Percentiles rank a stretch among this genome's conserved stretches.
phyloP scores from a whole-genome alignment of 2,329 filamentous ascomycete species.

The Cercospora sp. region DNA sequence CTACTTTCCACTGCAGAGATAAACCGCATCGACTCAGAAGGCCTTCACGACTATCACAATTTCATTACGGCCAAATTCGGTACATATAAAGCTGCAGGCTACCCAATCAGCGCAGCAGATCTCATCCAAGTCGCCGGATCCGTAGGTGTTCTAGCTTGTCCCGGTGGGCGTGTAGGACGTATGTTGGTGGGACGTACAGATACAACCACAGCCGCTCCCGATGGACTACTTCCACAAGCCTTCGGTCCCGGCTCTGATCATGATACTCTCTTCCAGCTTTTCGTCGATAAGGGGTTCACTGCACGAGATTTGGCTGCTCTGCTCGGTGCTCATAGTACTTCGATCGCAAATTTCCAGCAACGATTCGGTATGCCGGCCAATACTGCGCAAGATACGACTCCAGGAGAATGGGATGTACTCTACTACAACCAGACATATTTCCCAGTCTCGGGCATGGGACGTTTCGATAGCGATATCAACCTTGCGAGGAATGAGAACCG shows the following conservation, averaged over 20 bases:
- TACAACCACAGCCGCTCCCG: slow-evolving; percentile 43
- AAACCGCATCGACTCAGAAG: slow-evolving; percentile 45
- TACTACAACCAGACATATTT: slow-evolving; percentile 49
- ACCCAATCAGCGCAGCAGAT: slow-evolving; percentile 53
- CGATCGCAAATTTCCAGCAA: slow-evolving; percentile 47
- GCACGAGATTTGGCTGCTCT: slow-evolving; percentile 56
- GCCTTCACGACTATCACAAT: slow-evolving; percentile 47
- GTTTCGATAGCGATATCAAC: slow-evolving; percentile 39
- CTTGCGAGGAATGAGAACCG: slow-evolving; percentile 30
- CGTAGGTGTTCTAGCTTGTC: slow-evolving; percentile 53
- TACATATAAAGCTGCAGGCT: slow-evolving; percentile 19
- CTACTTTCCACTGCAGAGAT: slow-evolving; percentile 43
- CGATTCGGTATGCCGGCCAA: slow-evolving; percentile 36
- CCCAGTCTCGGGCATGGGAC: slow-evolving; percentile 30
- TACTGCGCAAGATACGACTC: slow-evolving; percentile 51
- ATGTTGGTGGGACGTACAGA: slow-evolving; percentile 55
- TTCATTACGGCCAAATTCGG: slow-evolving; percentile 46
- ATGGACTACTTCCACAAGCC: slow-evolving; percentile 50
- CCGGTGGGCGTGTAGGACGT: slow-evolving; percentile 54
- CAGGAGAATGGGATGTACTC: slow-evolving; percentile 52
- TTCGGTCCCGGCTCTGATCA: slow-evolving; percentile 41
- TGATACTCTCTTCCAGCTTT: slow-evolving; percentile 50
- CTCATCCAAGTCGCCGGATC: slow-evolving; percentile 54
- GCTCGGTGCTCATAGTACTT: slow-evolving; percentile 56
- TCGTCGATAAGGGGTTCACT: slow-evolving; percentile 54